These are phyloP conservation scores for Hortaea sp. DNA, from an alignment of 2,329 filamentous ascomycete genomes.

Conservation along the genomic window DNA sequence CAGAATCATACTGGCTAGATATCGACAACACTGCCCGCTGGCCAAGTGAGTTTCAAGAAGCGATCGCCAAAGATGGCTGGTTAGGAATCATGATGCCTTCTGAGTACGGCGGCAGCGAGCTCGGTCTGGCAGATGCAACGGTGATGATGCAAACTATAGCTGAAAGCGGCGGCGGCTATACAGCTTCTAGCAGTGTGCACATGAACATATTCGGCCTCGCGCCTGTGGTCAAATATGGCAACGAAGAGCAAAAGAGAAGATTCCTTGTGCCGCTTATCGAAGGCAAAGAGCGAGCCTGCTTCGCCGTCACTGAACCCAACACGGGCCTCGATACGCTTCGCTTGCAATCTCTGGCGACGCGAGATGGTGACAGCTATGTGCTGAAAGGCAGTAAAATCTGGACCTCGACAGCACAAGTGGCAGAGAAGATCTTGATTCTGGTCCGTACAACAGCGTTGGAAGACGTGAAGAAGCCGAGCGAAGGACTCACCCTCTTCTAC, in stretches of 20 bases:
- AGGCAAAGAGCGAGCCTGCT: constrained; percentile 33
- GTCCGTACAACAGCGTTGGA: constrained; percentile 32
- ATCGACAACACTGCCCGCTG: constrained; percentile 29
- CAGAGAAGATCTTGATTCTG: constrained; percentile 35
- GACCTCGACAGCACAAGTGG: constrained; percentile 37
- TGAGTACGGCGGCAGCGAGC: constrained; percentile 32
- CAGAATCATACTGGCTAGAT: constrained; percentile 34
- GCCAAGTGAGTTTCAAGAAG: constrained; percentile 31
- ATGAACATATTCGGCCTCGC: constrained; percentile 41
- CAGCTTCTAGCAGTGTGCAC: constrained; percentile 33
- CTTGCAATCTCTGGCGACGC: constrained; percentile 28
- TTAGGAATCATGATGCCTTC: constrained; percentile 37
- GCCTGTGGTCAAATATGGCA: constrained; percentile 36
- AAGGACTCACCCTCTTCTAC: constrained; percentile 38
- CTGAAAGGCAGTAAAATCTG: constrained; percentile 35
- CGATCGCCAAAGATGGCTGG: constrained; percentile 34
- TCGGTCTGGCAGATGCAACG: constrained; percentile 34
- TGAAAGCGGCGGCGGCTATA: constrained; percentile 35
- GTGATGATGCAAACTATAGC: constrained; percentile 41
- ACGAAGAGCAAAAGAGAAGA: constrained; percentile 31
- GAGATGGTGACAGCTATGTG: constrained; percentile 27
- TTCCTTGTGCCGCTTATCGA: constrained; percentile 32
- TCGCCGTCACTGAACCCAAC: constrained; percentile 35
- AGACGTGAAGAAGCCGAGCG: constrained; percentile 32
- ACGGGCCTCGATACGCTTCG: constrained; percentile 35